Evolutionary conservation across 257 asterid species (phyloP).

Genomic region (Sherardia arvensis): DNA sequence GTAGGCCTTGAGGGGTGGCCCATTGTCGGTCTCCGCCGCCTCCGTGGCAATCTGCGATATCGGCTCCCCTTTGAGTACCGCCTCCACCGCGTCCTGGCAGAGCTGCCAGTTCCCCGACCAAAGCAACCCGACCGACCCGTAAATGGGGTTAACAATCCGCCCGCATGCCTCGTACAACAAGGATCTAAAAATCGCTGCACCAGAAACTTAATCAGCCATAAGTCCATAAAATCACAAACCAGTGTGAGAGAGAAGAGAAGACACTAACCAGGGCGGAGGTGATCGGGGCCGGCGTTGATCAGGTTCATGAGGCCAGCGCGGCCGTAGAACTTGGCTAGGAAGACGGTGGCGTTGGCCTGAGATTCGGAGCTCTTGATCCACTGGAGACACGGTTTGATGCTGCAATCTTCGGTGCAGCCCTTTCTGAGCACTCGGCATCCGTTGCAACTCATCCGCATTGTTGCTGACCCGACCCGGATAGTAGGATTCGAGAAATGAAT

Average conservation of each 20-base stretch:
- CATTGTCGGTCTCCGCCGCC: slow-evolving; percentile 33
- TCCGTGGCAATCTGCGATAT: slow-evolving; percentile 41
- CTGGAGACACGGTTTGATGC: slow-evolving; percentile 64
- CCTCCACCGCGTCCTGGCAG: slow-evolving; percentile 72
- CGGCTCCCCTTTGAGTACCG: slow-evolving; percentile 56
- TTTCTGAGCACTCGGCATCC: slow-evolving; percentile 82
- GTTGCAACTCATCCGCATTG: slow-evolving; percentile 78
- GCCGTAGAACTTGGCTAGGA: slow-evolving; percentile 83
- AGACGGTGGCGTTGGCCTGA: slow-evolving; percentile 81
- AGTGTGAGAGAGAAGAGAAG: not conserved
- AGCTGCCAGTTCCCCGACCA: slow-evolving; percentile 86
- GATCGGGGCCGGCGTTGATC: slow-evolving; percentile 58
- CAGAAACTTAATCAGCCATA: not conserved
- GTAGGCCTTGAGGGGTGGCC: slow-evolving; percentile 49
- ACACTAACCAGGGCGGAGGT: slow-evolving; percentile 64
- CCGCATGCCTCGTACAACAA: slow-evolving; percentile 82
- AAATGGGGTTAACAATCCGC: slow-evolving; percentile 68
- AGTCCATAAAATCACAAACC: not conserved
- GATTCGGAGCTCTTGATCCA: slow-evolving; percentile 61
- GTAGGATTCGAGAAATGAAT: not conserved
- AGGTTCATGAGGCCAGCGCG: slow-evolving; percentile 85
- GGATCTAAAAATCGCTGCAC: slow-evolving; percentile 66
- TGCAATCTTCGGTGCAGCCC: slow-evolving; percentile 72
- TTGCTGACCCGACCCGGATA: not conserved
- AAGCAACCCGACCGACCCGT: slow-evolving; percentile 71